phyloP scores from a whole-genome alignment of 2,329 filamentous ascomycete species.

The Beauveria medogensis region DNA sequence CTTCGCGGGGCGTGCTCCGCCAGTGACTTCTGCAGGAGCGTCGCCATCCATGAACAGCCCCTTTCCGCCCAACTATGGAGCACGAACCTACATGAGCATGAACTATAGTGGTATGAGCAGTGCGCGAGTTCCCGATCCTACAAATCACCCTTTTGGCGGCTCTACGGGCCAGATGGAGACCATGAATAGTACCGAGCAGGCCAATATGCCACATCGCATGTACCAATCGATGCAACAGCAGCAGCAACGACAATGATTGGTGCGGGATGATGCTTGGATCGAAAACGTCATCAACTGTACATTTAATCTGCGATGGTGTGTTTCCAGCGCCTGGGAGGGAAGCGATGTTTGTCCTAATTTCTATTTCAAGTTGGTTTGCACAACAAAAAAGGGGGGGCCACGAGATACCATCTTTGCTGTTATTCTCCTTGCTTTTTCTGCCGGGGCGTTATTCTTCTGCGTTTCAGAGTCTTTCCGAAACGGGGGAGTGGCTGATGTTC shows the following conservation, averaged over 20 bases:
- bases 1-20: neutral
- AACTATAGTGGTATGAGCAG: conserved; percentile 1
- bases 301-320: neutral
- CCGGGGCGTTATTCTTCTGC: neutral
- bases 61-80: conserved; percentile 2
- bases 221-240: conserved; percentile 11
- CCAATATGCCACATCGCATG: conserved; percentile 10
- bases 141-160: conserved; percentile 6
- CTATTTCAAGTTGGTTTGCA: neutral
- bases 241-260: conserved; percentile 7
- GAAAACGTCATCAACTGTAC: neutral
- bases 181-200: conserved; percentile 5
- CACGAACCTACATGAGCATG: conserved; percentile 7
- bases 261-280: neutral
- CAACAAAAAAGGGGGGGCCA: neutral
- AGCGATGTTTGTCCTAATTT: neutral
- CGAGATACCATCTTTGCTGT: conserved; percentile 1
- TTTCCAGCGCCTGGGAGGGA: neutral
- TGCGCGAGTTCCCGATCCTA: neutral
- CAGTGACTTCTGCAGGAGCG: neutral
- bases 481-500: neutral
- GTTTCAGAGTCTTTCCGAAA: too few relatives aligned
- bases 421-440: neutral
- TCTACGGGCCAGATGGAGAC: conserved; percentile 1
- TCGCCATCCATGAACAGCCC: conserved; percentile 7